Base-by-base conservation (phyloP, 306 rosid species). In the Hippophae gyantsensis region DNA sequence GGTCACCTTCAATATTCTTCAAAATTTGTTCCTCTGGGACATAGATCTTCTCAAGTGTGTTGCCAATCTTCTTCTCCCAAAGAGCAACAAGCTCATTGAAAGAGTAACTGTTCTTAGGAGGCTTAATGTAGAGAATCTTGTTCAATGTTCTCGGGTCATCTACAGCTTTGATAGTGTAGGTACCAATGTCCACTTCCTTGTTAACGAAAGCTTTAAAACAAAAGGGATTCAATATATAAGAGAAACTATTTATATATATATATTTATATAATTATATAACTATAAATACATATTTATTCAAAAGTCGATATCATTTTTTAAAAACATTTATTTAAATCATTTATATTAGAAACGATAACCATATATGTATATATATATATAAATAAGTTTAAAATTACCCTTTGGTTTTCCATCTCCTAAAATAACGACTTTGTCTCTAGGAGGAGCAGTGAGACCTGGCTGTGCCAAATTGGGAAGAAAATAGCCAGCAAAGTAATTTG, bases 71-170 rank as follows among this genome's bases (percentile, higher is more conserved):
- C 25, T 57, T 77, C 78, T 72, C 78, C 78, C 75, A 77, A 6
- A 77, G 61, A 10, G 72, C 56, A 14, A 77, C 75, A 13, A 72
- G 74, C 3, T 77, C 78, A 4, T 68, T 77, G 42, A 69, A 63
- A 3, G 81, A 77, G 62, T 59, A 40, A 57, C 63, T 64, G 54
- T 68, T 77, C 13, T 50, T 65, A 10, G 71, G 63, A 13, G 72
- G 74, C 42, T 38, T 65, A 38, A 77, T 68, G 65, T 68, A 72
- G 46, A 77, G 64, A 65, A 72, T 48, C 52, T 77, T 77, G 72
- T 72, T 77, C 69, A 77, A 51, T 43, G 81, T 72, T 44, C 75
- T 77, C 32, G 81, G 72, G 54, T 72, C 81, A 54, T 77, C 78
- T n/a, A 72, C 67, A n/a, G 81, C 72, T 45, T 46, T 48, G 13